phyloP scores from a whole-genome alignment of 257 asterid genomes.

The Fraxinus quadrangulata region DNA sequence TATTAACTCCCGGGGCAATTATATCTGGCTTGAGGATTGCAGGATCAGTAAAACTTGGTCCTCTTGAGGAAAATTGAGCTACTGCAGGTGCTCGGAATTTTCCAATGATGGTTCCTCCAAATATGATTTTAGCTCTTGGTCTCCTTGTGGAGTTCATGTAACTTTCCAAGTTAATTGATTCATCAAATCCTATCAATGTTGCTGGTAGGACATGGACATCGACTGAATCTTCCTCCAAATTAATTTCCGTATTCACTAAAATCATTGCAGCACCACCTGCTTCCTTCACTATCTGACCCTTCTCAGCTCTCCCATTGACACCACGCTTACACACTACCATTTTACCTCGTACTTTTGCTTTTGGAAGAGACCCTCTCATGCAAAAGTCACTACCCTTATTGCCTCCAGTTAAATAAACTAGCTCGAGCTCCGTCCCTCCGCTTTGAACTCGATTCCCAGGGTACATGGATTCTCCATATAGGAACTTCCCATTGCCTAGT shows the following conservation, averaged over 20 bases:
- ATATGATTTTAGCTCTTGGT: constrained; percentile 66
- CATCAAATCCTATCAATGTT: constrained; percentile 68
- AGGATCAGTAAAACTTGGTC: constrained; percentile 82
- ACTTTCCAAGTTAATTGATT: constrained; percentile 48
- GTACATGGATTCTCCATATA: constrained; percentile 85
- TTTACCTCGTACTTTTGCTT: constrained; percentile 57
- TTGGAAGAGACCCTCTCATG: constrained; percentile 70
- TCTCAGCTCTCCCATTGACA: constrained; percentile 82
- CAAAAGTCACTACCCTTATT: constrained; percentile 67
- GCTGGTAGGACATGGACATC: constrained; percentile 88
- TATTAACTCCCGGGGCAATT: constrained; percentile 93
- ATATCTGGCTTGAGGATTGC: constrained; percentile 83
- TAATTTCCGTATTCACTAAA: constrained; percentile 66
- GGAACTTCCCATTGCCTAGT: constrained; percentile 56
- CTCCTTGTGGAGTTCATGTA: constrained; percentile 57
- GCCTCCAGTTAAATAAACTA: constrained; percentile 63
- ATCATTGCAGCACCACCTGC: constrained; percentile 87
- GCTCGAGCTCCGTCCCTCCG: constrained; percentile 55
- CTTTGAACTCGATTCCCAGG: constrained; percentile 50
- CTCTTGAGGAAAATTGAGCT: constrained; percentile 89
- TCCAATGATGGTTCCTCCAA: constrained; percentile 69
- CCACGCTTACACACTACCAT: constrained; percentile 89
- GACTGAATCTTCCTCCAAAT: constrained; percentile 82
- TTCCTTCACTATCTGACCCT: constrained; percentile 79
- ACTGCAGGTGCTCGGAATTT: constrained; percentile 77